Conservation (phyloP, 2,329 filamentous ascomycete species). For the Fusarium sp. region DNA sequence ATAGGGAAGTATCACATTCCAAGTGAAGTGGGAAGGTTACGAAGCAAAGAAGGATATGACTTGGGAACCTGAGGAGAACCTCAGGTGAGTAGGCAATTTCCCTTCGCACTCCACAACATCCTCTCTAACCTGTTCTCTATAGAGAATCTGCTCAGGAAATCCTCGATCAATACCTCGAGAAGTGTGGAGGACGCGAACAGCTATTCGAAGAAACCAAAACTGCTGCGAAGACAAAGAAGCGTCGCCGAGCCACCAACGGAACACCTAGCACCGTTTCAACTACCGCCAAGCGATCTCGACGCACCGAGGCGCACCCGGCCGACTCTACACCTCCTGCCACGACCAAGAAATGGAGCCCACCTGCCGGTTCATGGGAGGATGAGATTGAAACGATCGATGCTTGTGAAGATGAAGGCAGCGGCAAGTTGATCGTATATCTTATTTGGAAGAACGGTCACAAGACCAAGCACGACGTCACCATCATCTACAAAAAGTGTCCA, state of each 20-base stretch:
- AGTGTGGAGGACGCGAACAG: slow-evolving; percentile 72
- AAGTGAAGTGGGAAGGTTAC: slow-evolving; percentile 87
- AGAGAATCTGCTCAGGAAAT: slow-evolving; percentile 71
- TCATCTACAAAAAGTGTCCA: slow-evolving; percentile 81
- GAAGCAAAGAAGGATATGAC: slow-evolving; percentile 77
- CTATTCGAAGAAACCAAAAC: slow-evolving; percentile 65
- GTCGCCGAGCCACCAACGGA: slow-evolving; percentile 61
- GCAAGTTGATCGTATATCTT: slow-evolving; percentile 74
- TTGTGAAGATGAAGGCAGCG: slow-evolving; percentile 73
- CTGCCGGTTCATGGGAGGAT: slow-evolving; percentile 82
- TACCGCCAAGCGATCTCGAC: slow-evolving; percentile 59
- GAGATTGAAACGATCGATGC: slow-evolving; percentile 78
- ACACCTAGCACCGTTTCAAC: slow-evolving; percentile 50
- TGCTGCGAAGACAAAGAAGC: slow-evolving; percentile 68
- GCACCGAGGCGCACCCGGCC: slow-evolving; percentile 63
- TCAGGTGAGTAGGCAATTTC: slow-evolving; percentile 44
- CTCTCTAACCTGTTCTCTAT: slow-evolving; percentile 11
- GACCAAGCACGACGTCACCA: slow-evolving; percentile 76
- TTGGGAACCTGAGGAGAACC: slow-evolving; percentile 82
- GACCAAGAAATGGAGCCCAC: slow-evolving; percentile 71
- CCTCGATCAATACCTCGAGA: slow-evolving; percentile 72
- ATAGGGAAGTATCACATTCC: slow-evolving; percentile 68
- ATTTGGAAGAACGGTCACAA: slow-evolving; percentile 81
- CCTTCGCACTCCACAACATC: neutral
- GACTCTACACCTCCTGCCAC: slow-evolving; percentile 63